Percentiles rank a stretch among this genome's conserved stretches.
Evolutionary conservation across 306 rosid species (phyloP).

Genomic region (Leucaena leucocephala): DNA sequence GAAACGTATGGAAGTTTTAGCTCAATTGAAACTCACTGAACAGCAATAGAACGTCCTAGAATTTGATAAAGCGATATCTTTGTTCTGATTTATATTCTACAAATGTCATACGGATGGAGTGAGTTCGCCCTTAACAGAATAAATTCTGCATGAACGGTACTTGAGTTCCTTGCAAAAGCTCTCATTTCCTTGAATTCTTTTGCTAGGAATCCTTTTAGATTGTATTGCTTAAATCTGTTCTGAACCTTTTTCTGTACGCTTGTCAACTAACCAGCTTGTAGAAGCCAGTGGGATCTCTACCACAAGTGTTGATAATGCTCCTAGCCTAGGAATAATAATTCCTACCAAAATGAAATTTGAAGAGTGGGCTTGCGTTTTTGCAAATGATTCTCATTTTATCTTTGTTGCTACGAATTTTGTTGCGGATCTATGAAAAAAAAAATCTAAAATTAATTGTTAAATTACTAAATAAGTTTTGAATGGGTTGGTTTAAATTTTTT

Average conservation of each 20-base stretch:
- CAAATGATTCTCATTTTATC: neutral
- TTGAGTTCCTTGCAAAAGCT: neutral
- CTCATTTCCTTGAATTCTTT: neutral
- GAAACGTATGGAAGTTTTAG: neutral
- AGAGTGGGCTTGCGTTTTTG: neutral
- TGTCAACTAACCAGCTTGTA: neutral
- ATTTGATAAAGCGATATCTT: neutral
- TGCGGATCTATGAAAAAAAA: neutral
- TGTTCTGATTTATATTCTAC: neutral
- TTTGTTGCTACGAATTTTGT: slow-evolving; percentile 10
- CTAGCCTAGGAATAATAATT: neutral
- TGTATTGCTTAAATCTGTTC: neutral
- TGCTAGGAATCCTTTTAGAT: neutral
- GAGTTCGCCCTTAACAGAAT: neutral
- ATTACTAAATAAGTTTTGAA: neutral
- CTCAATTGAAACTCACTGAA: neutral
- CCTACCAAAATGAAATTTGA: neutral
- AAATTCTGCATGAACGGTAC: neutral
- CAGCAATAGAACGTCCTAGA: neutral
- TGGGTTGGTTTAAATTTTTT: too few relatives aligned
- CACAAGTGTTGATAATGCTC: neutral
- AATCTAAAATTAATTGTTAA: neutral
- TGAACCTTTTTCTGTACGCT: slow-evolving; percentile 10
- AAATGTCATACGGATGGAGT: neutral
- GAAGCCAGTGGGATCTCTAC: neutral